phyloP scores from a whole-genome alignment of 2,329 filamentous ascomycete genomes.

The Colletotrichum theobromicola region DNA sequence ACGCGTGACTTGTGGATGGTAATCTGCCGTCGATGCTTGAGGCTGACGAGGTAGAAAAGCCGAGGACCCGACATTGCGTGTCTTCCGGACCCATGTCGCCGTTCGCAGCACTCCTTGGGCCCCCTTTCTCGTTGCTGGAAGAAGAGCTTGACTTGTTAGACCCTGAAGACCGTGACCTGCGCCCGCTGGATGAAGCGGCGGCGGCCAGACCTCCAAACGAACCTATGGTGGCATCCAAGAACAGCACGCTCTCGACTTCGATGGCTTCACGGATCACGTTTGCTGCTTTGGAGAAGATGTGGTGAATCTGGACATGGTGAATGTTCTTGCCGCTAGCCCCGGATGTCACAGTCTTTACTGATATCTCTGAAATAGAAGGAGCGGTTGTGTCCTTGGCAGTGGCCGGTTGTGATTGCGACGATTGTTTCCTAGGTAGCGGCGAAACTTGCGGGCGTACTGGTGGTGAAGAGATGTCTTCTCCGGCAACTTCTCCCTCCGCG shows the following conservation, averaged over 20 bases:
- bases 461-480: neutral
- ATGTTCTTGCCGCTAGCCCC: neutral
- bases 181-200: neutral
- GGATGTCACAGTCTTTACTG: neutral
- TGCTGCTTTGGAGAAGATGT: conserved; percentile 49
- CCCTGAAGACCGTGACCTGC: neutral
- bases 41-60: conserved; percentile 37
- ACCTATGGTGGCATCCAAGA: conserved; percentile 24
- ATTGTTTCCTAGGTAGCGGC: rapidly evolving
- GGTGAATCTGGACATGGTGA: neutral
- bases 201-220: conserved; percentile 29
- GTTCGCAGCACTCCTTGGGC: neutral
- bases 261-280: conserved; percentile 47
- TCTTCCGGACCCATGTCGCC: neutral
- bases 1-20: conserved; percentile 19
- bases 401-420: neutral
- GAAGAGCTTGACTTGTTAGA: neutral
- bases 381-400: rapidly evolving
- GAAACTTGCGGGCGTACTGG: neutral
- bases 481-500: conserved; percentile 21
- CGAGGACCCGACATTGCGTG: conserved; percentile 37
- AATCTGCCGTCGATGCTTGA: conserved; percentile 35
- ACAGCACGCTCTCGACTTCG: conserved; percentile 29
- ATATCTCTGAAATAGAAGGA: neutral
- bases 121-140: conserved; percentile 23